A percentile compares a stretch with the other conserved stretches of the same genome.
These are phyloP conservation scores for Penicillium hesseltinei DNA, from an alignment of 2,329 filamentous ascomycete species.

Conservation along the genomic window DNA sequence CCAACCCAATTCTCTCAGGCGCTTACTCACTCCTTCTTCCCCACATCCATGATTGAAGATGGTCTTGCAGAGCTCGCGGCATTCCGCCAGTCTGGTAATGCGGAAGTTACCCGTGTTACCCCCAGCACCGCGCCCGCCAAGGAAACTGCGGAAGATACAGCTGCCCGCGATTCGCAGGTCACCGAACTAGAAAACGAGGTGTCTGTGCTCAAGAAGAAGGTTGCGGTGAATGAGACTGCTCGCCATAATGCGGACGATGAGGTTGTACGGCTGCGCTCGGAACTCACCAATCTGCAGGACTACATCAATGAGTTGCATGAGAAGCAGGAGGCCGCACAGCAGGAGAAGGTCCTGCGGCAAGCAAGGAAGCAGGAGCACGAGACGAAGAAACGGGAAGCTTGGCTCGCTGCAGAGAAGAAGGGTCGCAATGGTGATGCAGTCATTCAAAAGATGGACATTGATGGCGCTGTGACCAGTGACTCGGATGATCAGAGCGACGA, in stretches of 20 bases:
- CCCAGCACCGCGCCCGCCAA: conserved; percentile 10
- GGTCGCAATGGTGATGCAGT: conserved; percentile 42
- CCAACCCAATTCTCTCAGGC: conserved; percentile 36
- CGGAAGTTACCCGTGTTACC: conserved; percentile 17
- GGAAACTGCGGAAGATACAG: conserved; percentile 16
- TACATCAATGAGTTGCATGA: conserved; percentile 41
- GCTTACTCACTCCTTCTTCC: conserved; percentile 41
- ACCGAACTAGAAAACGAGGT: conserved; percentile 42
- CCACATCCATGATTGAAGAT: conserved; percentile 40
- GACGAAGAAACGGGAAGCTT: conserved; percentile 42
- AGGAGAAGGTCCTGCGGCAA: conserved; percentile 34
- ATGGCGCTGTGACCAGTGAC: conserved; percentile 34
- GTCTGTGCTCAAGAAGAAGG: conserved; percentile 38
- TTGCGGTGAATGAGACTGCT: conserved; percentile 35
- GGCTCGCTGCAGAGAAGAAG: conserved; percentile 46
- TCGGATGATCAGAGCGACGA: conserved; percentile 39
- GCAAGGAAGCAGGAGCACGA: conserved; percentile 43
- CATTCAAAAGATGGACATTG: conserved; percentile 41
- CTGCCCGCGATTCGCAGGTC: conserved; percentile 28
- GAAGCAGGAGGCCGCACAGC: conserved; percentile 37
- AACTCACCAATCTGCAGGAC: conserved; percentile 37
- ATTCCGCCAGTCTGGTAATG: conserved; percentile 26
- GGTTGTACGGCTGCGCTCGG: conserved; percentile 37
- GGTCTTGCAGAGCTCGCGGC: conserved; percentile 40
- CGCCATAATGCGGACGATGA: conserved; percentile 38